Evolutionary conservation across 192 early-diverging fungal species (phyloP).

Genomic region (Endogone sp.): DNA sequence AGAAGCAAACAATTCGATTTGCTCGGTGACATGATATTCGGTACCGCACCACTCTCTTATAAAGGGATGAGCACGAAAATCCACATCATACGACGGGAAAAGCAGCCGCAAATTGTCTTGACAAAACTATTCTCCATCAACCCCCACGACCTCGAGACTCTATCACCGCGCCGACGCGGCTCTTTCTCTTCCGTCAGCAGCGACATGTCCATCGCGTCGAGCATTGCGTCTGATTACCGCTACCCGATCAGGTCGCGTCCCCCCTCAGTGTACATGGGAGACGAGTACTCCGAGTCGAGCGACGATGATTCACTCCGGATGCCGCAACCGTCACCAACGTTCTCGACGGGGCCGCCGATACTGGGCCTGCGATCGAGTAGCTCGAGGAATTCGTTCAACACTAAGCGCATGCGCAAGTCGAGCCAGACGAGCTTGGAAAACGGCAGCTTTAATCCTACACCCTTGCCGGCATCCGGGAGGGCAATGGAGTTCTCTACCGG

Average conservation of each 20-base stretch:
- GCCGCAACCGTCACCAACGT: slow-evolving; percentile 4
- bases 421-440: slow-evolving; percentile 57
- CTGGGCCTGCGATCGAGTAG: slow-evolving; percentile 18
- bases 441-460: slow-evolving; percentile 50
- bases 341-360: slow-evolving; percentile 26
- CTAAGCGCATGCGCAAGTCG: slow-evolving; percentile 35
- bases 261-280: slow-evolving; percentile 1
- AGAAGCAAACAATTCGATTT: slow-evolving; percentile 20
- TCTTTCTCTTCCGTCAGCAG: slow-evolving; percentile 40
- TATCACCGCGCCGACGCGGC: slow-evolving; percentile 13
- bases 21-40: slow-evolving; percentile 49
- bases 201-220: slow-evolving; percentile 33
- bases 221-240: neutral
- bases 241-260: neutral
- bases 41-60: slow-evolving; percentile 45
- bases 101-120: slow-evolving; percentile 34
- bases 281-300: slow-evolving; percentile 21
- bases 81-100: slow-evolving; percentile 29
- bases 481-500: neutral
- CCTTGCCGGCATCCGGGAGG: slow-evolving; percentile 26
- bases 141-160: slow-evolving; percentile 20
- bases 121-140: slow-evolving; percentile 40
- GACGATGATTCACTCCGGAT: slow-evolving; percentile 26
- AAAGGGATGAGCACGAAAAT: slow-evolving; percentile 48
- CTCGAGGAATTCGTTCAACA: slow-evolving; percentile 29